Evolutionary conservation across 1,139 yeast genomes (phyloP).

Genomic region (Pichia sp.): DNA sequence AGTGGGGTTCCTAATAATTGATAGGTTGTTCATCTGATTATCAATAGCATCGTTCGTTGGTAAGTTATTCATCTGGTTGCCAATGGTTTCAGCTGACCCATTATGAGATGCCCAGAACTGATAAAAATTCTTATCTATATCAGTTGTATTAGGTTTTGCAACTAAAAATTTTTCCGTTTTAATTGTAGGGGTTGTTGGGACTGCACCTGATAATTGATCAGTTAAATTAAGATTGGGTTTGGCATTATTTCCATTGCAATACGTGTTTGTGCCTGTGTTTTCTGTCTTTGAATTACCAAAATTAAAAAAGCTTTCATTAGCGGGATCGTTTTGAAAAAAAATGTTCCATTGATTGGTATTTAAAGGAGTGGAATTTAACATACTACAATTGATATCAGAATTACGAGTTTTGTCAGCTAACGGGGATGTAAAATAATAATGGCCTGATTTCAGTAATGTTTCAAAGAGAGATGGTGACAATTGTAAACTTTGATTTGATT

Average conservation of each 20-base stretch:
- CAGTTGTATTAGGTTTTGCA: not conserved
- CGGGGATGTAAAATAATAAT: conserved; percentile 16
- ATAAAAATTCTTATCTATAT: not conserved
- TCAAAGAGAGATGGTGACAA: not conserved
- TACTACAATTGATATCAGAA: conserved; percentile 16
- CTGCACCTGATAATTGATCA: conserved; percentile 1
- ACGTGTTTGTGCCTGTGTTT: not conserved
- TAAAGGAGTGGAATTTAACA: conserved; percentile 5
- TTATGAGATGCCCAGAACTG: no score
- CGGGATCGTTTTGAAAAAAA: conserved; percentile 2
- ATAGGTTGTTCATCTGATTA: no score
- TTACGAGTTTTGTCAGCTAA: conserved; percentile 11
- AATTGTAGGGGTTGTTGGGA: conserved; percentile 8
- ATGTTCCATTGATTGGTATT: conserved; percentile 13
- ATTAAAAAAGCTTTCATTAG: conserved; percentile 8
- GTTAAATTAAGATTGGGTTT: conserved; percentile 15
- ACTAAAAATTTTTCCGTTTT: conserved; percentile 21
- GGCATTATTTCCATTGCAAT: conserved; percentile 11
- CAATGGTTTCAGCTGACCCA: no score
- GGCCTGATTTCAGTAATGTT: no score
- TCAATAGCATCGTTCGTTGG: no score
- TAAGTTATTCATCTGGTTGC: no score
- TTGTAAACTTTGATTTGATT: not conserved
- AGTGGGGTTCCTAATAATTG: no score
- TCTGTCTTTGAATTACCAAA: not conserved